Evolutionary conservation across 495 filamentous ascomycete genomes (phyloP), one percentile per base, ranked within the genome.

Genomic region (Trichoderma reesei): DNA sequence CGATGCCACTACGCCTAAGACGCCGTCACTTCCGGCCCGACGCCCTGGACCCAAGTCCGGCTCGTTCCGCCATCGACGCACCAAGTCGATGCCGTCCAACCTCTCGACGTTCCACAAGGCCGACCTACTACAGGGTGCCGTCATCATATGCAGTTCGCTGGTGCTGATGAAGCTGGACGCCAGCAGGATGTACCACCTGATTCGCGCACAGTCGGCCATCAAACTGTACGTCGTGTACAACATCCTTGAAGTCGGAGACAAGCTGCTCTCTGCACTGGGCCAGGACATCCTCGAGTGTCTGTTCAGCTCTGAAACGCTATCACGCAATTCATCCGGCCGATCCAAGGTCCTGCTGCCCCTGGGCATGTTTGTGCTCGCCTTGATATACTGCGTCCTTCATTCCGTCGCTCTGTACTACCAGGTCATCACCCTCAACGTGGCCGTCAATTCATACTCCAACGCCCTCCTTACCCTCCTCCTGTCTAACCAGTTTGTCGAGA

Each of bases 201-300:
- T 99, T 70, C 87, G 91, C 56, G 94, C 91, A 8, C 95, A 98
- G 75, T 91, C 91, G 5, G 92, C 92, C 8, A 96, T 99, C 76
- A 99, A 99, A 73, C 80, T 99, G 3, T 99, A 98, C 74, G 92
- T 97, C 54, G 97, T 99, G 60, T 98, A 96, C 78, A 98, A 98
- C 69, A 90, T 96, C 38, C 81, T 99, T 4, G 94, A 99, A 75
- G 83, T 91, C 10, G 86, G 86, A 61, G 94, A 99, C 72, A 86
- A 90, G 34, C 80, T 99, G 0, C 84, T 97, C 62, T 89, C 90
- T 5, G 93, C 94, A 1, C 80, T 98, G 31, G 94, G 94, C 36
- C 95, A 98, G 73, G 94, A 99, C 74, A 87, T 99, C 34, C 83
- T 98, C 5, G 95, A 99, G 72, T 96, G 93, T 71, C 82, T 99